Percentiles rank a stretch among this genome's conserved stretches.
phyloP scores from a whole-genome alignment of 2,329 filamentous ascomycete species.

The Fusarium penzigii region DNA sequence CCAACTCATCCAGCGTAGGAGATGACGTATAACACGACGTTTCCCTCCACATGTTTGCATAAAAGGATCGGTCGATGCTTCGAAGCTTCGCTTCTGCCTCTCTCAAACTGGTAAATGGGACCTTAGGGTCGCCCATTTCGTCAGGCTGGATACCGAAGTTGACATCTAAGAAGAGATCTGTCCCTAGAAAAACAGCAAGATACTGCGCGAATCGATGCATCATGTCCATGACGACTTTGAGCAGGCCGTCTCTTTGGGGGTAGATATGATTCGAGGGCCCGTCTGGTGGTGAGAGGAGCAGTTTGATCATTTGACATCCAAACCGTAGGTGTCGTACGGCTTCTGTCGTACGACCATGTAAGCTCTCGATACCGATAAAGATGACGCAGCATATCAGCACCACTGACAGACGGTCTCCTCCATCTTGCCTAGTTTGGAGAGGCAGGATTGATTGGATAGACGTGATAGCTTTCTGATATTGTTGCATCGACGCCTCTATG shows the following conservation, averaged over 20 bases:
- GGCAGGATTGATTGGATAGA: slow-evolving; percentile 15
- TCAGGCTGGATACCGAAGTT: slow-evolving; percentile 2
- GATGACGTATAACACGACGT: too few species aligned
- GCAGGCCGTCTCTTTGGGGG: not conserved
- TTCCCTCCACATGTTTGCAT: not conserved
- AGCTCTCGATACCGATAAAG: slow-evolving; percentile 26
- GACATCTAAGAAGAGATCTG: slow-evolving; percentile 14
- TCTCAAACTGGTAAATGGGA: slow-evolving; percentile 8
- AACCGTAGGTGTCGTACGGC: slow-evolving; percentile 22
- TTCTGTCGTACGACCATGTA: slow-evolving; percentile 22
- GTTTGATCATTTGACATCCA: slow-evolving; percentile 14
- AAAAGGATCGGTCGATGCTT: not conserved
- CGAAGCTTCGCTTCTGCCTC: slow-evolving; percentile 7
- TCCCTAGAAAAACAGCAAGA: slow-evolving; percentile 17
- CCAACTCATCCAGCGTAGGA: too few species aligned
- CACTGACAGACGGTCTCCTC: slow-evolving; percentile 12
- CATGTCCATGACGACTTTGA: slow-evolving; percentile 15
- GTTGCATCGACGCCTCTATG: slow-evolving; percentile 11
- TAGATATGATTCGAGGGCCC: too few species aligned
- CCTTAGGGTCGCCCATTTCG: slow-evolving; percentile 3
- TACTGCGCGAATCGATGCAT: slow-evolving; percentile 16
- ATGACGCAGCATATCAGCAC: slow-evolving; percentile 25
- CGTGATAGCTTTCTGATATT: slow-evolving; percentile 24
- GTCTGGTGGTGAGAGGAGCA: slow-evolving; percentile 1
- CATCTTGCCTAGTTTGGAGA: slow-evolving; percentile 1